Conservation (phyloP, 2,329 filamentous ascomycete genomes). For the Ascochyta koolunga region DNA sequence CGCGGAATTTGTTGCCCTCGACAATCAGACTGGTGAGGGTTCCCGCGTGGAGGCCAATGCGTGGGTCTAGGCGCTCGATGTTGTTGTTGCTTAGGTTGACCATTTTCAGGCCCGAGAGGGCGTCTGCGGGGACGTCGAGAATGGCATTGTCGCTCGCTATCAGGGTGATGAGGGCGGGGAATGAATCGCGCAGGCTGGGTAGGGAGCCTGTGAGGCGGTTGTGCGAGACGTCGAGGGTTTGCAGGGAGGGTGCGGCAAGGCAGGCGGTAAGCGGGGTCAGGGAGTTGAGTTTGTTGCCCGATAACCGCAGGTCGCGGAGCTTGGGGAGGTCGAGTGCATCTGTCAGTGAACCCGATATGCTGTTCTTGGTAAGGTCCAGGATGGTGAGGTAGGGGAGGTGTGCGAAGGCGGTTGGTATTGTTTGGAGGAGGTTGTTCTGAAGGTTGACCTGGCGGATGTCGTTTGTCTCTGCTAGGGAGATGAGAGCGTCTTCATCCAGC, state of each 20-base stretch:
- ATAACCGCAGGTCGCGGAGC: slow-evolving; percentile 77
- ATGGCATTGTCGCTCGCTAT: slow-evolving; percentile 82
- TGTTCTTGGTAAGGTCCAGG: slow-evolving; percentile 79
- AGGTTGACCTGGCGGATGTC: slow-evolving; percentile 67
- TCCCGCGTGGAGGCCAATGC: slow-evolving; percentile 77
- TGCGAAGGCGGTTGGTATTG: slow-evolving; percentile 71
- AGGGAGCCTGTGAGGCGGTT: slow-evolving; percentile 77
- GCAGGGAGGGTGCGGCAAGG: slow-evolving; percentile 75
- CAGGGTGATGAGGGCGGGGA: slow-evolving; percentile 73
- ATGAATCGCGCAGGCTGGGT: slow-evolving; percentile 69
- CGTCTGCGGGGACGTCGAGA: slow-evolving; percentile 72
- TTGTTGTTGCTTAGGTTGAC: slow-evolving; percentile 87
- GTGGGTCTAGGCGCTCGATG: slow-evolving; percentile 79
- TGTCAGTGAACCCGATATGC: slow-evolving; percentile 57
- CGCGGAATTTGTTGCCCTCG: slow-evolving; percentile 83
- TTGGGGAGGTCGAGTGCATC: slow-evolving; percentile 69
- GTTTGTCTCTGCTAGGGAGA: slow-evolving; percentile 54
- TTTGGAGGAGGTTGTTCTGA: slow-evolving; percentile 76
- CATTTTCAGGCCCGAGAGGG: slow-evolving; percentile 74
- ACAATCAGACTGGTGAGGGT: slow-evolving; percentile 73
- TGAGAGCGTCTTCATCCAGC: slow-evolving; percentile 43
- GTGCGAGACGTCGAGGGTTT: slow-evolving; percentile 78
- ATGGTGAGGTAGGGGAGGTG: slow-evolving; percentile 73
- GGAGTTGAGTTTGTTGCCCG: slow-evolving; percentile 71
- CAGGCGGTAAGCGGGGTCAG: slow-evolving; percentile 69